Evolutionary conservation across 2,329 filamentous ascomycete genomes (phyloP).

Genomic region (Penicillium glabrum): DNA sequence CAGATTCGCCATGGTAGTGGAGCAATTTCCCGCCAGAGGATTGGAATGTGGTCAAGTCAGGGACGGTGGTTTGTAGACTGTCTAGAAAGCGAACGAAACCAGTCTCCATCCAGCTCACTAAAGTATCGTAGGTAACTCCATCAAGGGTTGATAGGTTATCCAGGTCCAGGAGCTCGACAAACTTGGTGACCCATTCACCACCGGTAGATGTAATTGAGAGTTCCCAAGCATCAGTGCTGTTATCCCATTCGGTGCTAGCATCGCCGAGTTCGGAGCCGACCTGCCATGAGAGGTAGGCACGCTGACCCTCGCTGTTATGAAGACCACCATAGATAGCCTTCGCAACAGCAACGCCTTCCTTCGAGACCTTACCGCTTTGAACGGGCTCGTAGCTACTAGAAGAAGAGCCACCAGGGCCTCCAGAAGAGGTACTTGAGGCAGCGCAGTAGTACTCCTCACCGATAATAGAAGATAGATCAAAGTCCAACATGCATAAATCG

Average conservation of each 20-base stretch:
- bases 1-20: constrained; percentile 60
- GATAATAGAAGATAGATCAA: constrained; percentile 48
- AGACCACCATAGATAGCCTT: not conserved
- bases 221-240: constrained; percentile 12
- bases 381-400: constrained; percentile 13
- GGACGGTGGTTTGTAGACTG: constrained; percentile 22
- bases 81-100: not conserved
- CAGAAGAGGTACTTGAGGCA: constrained; percentile 28
- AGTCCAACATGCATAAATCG: constrained; percentile 49
- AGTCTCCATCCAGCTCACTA: not conserved
- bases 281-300: not conserved
- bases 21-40: constrained; percentile 55
- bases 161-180: constrained; percentile 24
- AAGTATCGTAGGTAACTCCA: not conserved
- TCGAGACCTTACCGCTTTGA: not conserved
- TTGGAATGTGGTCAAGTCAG: constrained; percentile 54
- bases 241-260: not conserved
- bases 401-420: not conserved
- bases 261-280: not conserved
- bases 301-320: not conserved
- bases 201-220: constrained; percentile 25
- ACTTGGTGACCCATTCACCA: not conserved
- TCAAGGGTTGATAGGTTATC: constrained; percentile 2
- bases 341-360: not conserved
- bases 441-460: constrained; percentile 49